Evolutionary conservation across 2,329 filamentous ascomycete species (phyloP), one percentile per base, ranked within the genome.

Genomic region (Penicillium sp.): DNA sequence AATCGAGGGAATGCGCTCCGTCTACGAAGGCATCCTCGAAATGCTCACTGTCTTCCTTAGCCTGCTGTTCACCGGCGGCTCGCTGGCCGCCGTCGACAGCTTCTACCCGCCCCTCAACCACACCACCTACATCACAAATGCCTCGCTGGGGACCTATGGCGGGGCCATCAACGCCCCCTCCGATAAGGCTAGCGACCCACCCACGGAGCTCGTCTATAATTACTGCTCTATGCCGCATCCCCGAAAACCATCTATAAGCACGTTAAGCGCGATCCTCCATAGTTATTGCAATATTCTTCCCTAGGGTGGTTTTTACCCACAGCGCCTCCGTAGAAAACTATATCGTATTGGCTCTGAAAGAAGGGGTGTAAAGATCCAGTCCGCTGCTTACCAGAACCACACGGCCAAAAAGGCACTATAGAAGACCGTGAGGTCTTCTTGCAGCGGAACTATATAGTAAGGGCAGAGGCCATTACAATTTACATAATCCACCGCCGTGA

Each of bases 141-240:
- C 66, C n/a, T 74, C 72, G 1, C 64, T 75, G 13, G 76, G 74
- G 15, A 75, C 74, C 0, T 76, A 78, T 64, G 76, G 76, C 2
- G 76, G 76, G 15, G 71, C 73, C 52, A 78, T 78, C 64, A 64
- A 65, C 9, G 75, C 76, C 6, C 65, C 70, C 1, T 69, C 63
- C 1, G 50, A 70, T 54, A 30, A 65, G 8, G 41, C 71, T 26
- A 63, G 64, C 19, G 44, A 1, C 55, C 69, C 0, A 69, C 72
- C 0, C 71, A 73, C n/a, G 74, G 75, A n/a, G 35, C 35, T 41
- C 35, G 64, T 60, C 29, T 79, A 79, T 59, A 71, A 78, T 56
- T 79, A 78, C 58, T 79, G 77, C 47, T 71, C 71, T 13, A 79
- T 79, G 76, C 76, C 76, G 11, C 76, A 79, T 68, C 76, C 76